These are phyloP conservation scores for Candida michaelii DNA, from an alignment of 805 yeast genomes.

Conservation along the genomic window DNA sequence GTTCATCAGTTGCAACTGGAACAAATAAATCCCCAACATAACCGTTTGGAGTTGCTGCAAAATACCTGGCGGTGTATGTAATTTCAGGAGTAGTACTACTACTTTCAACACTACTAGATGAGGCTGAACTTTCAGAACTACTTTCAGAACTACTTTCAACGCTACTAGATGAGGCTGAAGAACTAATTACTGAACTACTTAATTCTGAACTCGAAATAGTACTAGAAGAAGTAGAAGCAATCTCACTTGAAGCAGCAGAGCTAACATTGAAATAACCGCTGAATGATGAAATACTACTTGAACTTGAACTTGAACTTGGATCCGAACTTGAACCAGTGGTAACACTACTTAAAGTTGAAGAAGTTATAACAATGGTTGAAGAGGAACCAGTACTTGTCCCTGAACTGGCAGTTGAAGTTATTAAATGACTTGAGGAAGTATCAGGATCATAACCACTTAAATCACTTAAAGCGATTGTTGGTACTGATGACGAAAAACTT, in stretches of 20 bases:
- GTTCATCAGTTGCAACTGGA: slow-evolving; percentile 36
- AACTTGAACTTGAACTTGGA: neutral
- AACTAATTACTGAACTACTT: neutral
- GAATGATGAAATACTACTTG: neutral
- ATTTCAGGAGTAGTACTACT: neutral
- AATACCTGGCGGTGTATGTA: slow-evolving; percentile 3
- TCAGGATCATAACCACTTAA: slow-evolving; percentile 1
- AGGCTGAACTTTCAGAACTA: neutral
- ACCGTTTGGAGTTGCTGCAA: slow-evolving; percentile 10
- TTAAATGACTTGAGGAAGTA: too few relatives aligned
- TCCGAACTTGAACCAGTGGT: neutral
- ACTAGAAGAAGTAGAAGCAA: neutral
- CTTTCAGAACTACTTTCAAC: neutral
- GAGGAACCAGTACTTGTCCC: neutral
- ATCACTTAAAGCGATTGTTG: slow-evolving; percentile 18
- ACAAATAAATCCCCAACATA: slow-evolving; percentile 46
- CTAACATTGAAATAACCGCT: slow-evolving; percentile 4
- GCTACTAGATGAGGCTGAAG: neutral
- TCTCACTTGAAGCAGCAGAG: neutral
- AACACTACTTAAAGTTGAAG: too few relatives aligned
- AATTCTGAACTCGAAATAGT: neutral
- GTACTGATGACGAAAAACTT: slow-evolving; percentile 22
- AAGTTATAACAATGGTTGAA: slow-evolving; percentile 1
- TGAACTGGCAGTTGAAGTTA: too few relatives aligned
- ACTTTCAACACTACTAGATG: neutral